A percentile compares a stretch with the other conserved stretches of the same genome.
Conservation (phyloP, 768 basidiomycete genomes). For the Lactifluus rugatus region DNA sequence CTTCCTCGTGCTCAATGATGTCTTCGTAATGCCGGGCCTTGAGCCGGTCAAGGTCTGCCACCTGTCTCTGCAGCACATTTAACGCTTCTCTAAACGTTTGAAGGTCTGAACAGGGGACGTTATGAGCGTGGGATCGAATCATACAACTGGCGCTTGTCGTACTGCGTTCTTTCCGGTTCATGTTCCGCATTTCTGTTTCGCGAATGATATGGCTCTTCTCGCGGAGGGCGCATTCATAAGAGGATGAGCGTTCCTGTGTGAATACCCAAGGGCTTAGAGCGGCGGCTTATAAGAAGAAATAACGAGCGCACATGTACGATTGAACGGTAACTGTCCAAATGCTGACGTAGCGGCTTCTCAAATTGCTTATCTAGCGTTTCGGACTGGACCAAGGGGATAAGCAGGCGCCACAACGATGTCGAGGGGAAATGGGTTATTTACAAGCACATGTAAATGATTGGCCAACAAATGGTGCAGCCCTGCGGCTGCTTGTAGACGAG, state of each 20-base stretch:
- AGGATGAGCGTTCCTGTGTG: slow-evolving; percentile 66
- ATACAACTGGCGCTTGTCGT: slow-evolving; percentile 24
- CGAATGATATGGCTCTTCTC: slow-evolving; percentile 82
- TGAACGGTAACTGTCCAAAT: slow-evolving; percentile 68
- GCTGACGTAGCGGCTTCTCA: slow-evolving; percentile 81
- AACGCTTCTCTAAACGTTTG: slow-evolving; percentile 83
- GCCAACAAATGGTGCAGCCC: slow-evolving; percentile 87
- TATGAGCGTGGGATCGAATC: background rate
- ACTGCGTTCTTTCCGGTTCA: slow-evolving; percentile 85
- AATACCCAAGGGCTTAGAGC: background rate
- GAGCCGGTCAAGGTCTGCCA: slow-evolving; percentile 82
- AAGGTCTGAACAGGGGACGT: slow-evolving; percentile 46
- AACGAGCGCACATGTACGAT: slow-evolving; percentile 49
- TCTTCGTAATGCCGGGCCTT: slow-evolving; percentile 81
- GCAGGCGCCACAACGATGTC: background rate
- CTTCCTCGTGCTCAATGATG: slow-evolving; percentile 86
- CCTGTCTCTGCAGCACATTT: slow-evolving; percentile 71
- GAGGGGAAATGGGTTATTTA: slow-evolving; percentile 29
- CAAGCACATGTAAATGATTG: slow-evolving; percentile 89
- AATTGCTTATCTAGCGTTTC: slow-evolving; percentile 81
- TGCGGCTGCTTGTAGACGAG: slow-evolving; percentile 73
- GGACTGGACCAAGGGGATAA: slow-evolving; percentile 37
- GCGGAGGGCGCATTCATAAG: slow-evolving; percentile 72
- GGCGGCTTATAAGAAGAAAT: background rate
- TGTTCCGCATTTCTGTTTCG: slow-evolving; percentile 73